Percentiles rank a stretch among this genome's conserved stretches.
Conservation (phyloP, 495 filamentous ascomycete species). For the Neohortaea acidophila region DNA sequence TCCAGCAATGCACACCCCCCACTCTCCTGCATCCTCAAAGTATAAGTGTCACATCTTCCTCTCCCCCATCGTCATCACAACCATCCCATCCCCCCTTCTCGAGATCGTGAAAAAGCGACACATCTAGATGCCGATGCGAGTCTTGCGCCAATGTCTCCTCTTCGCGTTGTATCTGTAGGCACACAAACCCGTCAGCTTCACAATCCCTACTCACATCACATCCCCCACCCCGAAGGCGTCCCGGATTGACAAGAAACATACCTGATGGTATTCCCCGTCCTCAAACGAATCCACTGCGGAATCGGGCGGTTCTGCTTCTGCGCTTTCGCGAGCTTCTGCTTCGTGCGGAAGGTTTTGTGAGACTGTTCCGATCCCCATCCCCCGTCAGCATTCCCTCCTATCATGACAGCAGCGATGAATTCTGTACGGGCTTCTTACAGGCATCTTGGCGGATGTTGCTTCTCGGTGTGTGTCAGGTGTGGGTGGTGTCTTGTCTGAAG, state of each 20-base stretch:
- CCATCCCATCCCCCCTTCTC: too few relatives aligned
- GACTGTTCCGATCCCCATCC: slow-evolving; percentile 39
- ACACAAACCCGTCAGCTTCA: neutral
- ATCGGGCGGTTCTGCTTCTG: slow-evolving; percentile 99
- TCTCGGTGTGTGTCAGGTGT: slow-evolving; percentile 22
- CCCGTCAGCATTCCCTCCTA: slow-evolving; percentile 1
- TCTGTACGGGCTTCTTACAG: slow-evolving; percentile 41
- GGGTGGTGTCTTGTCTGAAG: slow-evolving; percentile 6
- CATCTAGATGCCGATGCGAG: slow-evolving; percentile 87
- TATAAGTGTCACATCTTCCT: too few relatives aligned
- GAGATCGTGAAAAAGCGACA: too few relatives aligned
- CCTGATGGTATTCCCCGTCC: slow-evolving; percentile 97
- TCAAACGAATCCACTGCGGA: slow-evolving; percentile 97
- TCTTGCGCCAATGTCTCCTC: slow-evolving; percentile 99
- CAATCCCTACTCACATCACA: neutral
- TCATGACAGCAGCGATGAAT: neutral
- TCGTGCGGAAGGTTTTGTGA: slow-evolving; percentile 98
- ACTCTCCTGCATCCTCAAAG: too few relatives aligned
- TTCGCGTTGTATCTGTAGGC: slow-evolving; percentile 93
- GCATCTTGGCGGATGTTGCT: slow-evolving; percentile 51
- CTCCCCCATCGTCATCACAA: too few relatives aligned
- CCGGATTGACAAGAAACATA: slow-evolving; percentile 34
- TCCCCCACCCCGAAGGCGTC: neutral
- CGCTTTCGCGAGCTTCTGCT: slow-evolving; percentile 99
- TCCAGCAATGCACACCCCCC: too few relatives aligned